These are phyloP conservation scores for Lepiota brunneoincarnata DNA, from an alignment of 768 basidiomycete species.

Conservation along the genomic window DNA sequence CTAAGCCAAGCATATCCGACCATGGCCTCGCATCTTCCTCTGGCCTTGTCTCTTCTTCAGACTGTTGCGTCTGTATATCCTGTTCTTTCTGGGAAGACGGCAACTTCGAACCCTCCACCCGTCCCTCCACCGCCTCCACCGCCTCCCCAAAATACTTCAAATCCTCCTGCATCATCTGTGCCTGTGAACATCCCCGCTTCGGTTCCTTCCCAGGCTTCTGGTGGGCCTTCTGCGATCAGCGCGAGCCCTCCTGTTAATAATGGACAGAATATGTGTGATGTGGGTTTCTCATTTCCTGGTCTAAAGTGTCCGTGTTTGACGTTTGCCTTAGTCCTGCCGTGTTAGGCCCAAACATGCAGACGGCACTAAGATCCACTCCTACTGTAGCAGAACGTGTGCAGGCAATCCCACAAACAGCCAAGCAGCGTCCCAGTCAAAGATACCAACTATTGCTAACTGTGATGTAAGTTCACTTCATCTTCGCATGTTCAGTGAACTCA, in stretches of 20 bases:
- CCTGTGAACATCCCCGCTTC: slow-evolving; percentile 28
- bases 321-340: slow-evolving; percentile 45
- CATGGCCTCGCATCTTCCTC: slow-evolving; percentile 44
- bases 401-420: slow-evolving; percentile 23
- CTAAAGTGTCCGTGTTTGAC: slow-evolving; percentile 7
- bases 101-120: slow-evolving; percentile 25
- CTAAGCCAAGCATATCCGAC: slow-evolving; percentile 12
- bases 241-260: slow-evolving; percentile 27
- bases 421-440: slow-evolving; percentile 1
- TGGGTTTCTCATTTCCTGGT: slow-evolving; percentile 25
- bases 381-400: slow-evolving; percentile 61
- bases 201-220: slow-evolving; percentile 23
- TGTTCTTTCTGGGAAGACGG: slow-evolving; percentile 21
- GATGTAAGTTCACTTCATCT: slow-evolving; percentile 8
- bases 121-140: slow-evolving; percentile 16
- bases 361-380: slow-evolving; percentile 52
- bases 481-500: not conserved
- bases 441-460: slow-evolving; percentile 14
- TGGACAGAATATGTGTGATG: slow-evolving; percentile 46
- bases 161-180: slow-evolving; percentile 26
- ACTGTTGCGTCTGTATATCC: slow-evolving; percentile 19
- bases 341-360: slow-evolving; percentile 54
- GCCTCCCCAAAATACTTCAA: slow-evolving; percentile 19
- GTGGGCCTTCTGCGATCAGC: slow-evolving; percentile 17
- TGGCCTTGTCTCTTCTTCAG: slow-evolving; percentile 40